phyloP scores from a whole-genome alignment of 768 basidiomycete species.

The Mycena pura region DNA sequence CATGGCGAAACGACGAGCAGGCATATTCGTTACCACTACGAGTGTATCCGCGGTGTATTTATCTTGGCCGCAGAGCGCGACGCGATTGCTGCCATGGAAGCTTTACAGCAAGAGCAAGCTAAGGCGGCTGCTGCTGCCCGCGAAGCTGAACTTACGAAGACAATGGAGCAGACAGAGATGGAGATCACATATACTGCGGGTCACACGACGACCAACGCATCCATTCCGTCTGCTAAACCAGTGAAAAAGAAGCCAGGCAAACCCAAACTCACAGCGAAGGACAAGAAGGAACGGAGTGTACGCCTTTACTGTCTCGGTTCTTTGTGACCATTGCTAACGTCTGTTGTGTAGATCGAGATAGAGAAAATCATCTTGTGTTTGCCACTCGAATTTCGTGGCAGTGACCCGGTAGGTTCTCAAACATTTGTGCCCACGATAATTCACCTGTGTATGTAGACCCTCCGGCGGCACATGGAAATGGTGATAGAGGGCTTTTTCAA shows the following conservation, averaged over 20 bases:
- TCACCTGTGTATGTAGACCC: slow-evolving; percentile 49
- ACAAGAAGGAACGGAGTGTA: slow-evolving; percentile 84
- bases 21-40: slow-evolving; percentile 41
- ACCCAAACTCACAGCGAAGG: slow-evolving; percentile 74
- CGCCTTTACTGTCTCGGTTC: slow-evolving; percentile 26
- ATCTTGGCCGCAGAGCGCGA: slow-evolving; percentile 57
- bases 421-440: neutral
- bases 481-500: slow-evolving; percentile 83
- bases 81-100: slow-evolving; percentile 61
- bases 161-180: slow-evolving; percentile 47
- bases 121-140: slow-evolving; percentile 40
- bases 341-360: slow-evolving; percentile 54
- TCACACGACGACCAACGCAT: slow-evolving; percentile 47
- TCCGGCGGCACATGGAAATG: slow-evolving; percentile 79
- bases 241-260: slow-evolving; percentile 67
- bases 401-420: slow-evolving; percentile 70
- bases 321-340: neutral
- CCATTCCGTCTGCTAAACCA: slow-evolving; percentile 43
- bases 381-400: slow-evolving; percentile 91
- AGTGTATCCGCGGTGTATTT: neutral
- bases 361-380: slow-evolving; percentile 78
- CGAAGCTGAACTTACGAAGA: slow-evolving; percentile 46
- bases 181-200: slow-evolving; percentile 46
- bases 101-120: slow-evolving; percentile 46
- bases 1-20: slow-evolving; percentile 65